Base-by-base conservation (phyloP, 306 rosid genomes). In the Albizia julibrissin region DNA sequence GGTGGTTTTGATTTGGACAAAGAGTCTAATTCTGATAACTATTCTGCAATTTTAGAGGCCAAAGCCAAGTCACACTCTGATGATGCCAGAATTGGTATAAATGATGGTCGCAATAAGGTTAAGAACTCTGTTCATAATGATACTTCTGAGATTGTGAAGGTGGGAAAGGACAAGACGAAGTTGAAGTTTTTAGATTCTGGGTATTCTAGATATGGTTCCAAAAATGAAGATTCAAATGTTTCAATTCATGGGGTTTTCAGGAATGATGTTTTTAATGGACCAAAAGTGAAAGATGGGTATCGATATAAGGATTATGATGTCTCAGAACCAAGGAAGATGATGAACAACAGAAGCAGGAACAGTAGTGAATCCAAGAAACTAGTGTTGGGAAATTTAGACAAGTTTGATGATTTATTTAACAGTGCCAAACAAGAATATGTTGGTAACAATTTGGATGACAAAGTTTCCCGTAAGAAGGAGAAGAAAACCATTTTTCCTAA, bases 1-100 rank as follows among this genome's bases (percentile, higher is more conserved):
- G 83, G 87, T 59, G 85, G 85, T 58, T 77, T 87, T 81, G 76
- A 85, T 81, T 84, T 91, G 56, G 66, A 84, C 49, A 86, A 87
- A 9, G 95, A 93, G 10, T 91, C 97, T 37, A 69, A 69, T 83
- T 95, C 95, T 24, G 92, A 91, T 65, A 90, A 89, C 85, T 85
- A 90, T 40, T 93, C 97, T 0, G 82, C 88, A 75, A 81, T 88
- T 82, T 78, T 90, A 3, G 97, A 91, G 85, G 86, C 82, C 1
- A 91, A 90, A 80, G 86, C 83, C 1, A 91, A 90, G 79, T 90
- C 93, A 6, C 85, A 93, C 21, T 84, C 91, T 77, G 77, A 68
- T 68, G 87, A 86, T 43, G 75, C 84, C 19, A 84, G 54, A 26
- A 16, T 81, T 61, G 85, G 75, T 52, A 43, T 52, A 14, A 81